phyloP scores from a whole-genome alignment of 2,329 filamentous ascomycete genomes.

The Alternaria sp. region DNA sequence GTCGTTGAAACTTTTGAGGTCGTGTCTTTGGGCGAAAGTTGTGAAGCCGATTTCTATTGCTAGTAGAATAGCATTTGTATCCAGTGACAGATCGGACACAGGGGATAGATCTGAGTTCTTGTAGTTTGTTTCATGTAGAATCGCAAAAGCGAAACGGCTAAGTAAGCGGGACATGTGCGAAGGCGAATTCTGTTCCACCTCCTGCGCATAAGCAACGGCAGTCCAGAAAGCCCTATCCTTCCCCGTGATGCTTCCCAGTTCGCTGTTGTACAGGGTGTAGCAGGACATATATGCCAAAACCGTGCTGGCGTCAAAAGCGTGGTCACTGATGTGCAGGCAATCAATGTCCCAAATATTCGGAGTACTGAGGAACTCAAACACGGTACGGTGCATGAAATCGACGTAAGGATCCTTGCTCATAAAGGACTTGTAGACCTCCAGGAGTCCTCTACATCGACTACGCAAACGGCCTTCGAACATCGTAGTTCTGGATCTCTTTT shows the following conservation, averaged over 20 bases:
- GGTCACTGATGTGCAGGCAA: not conserved
- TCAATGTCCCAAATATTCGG: not conserved
- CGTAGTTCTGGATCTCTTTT: not conserved
- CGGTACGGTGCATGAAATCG: slow-evolving; percentile 1
- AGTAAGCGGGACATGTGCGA: not conserved
- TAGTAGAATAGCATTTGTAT: not conserved
- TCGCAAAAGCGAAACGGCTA: not conserved
- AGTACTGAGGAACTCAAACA: not conserved
- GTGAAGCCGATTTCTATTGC: not conserved
- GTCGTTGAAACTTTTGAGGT: not conserved
- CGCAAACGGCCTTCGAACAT: not conserved
- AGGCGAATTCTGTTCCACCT: not conserved
- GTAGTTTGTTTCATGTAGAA: too few relatives aligned
- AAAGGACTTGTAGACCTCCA: not conserved
- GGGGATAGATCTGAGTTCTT: too few relatives aligned
- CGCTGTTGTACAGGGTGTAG: not conserved
- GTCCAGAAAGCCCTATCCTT: too few relatives aligned
- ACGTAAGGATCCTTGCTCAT: not conserved
- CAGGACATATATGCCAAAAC: not conserved
- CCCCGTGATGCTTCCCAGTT: too few relatives aligned
- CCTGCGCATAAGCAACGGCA: too few relatives aligned
- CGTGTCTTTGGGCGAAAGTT: not conserved
- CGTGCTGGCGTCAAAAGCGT: not conserved
- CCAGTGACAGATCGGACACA: not conserved
- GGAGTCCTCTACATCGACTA: not conserved